Base-by-base conservation (phyloP, 148 eudicot genomes). In the Euryodendron excelsum region DNA sequence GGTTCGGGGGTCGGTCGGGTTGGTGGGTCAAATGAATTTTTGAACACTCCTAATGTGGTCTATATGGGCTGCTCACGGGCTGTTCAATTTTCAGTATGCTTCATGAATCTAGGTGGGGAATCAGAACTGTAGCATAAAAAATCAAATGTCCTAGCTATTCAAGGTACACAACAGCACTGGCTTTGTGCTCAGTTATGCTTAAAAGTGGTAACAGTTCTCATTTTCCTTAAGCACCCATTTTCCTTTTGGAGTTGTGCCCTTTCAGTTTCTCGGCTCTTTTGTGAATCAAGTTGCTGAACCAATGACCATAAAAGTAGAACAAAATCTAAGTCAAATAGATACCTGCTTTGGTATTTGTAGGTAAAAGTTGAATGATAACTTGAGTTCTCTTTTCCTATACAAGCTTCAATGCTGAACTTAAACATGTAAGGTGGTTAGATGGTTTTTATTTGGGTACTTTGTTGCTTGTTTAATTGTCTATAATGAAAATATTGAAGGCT, bases 31-130 rank as follows among this genome's bases (percentile, higher is more conserved):
- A n/a, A n/a, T n/a, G n/a, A n/a, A n/a, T n/a, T n/a, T n/a, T n/a
- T n/a, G n/a, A n/a, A n/a, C n/a, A n/a, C n/a, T n/a, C n/a, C n/a
- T n/a, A n/a, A n/a, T 21, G 25, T 33, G 36, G 69, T 65, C 69
- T 65, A 17, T 18, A 65, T 65, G 69, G 69, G 69, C 45, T 65
- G 7, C 69, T 20, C 45, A 65, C n/a, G 6, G 69, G 69, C 44
- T 34, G 69, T 18, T 34, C 69, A 34, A 20, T 65, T 36, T 34
- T 34, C 2, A 33, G 14, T 20, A 65, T 65, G 69, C 69, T 33
- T n/a, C 25, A 18, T 4, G 10, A 34, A 41, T 41, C 45, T 9
- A 4, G 45, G 45, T 41, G 45, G 45, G 45, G 45, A 41, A 41
- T 41, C 45, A 0, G 45, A 0, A 41, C 45, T 41, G 9, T 41